Conservation (phyloP, 441 rosid genomes). For the Erodium trifolium region DNA sequence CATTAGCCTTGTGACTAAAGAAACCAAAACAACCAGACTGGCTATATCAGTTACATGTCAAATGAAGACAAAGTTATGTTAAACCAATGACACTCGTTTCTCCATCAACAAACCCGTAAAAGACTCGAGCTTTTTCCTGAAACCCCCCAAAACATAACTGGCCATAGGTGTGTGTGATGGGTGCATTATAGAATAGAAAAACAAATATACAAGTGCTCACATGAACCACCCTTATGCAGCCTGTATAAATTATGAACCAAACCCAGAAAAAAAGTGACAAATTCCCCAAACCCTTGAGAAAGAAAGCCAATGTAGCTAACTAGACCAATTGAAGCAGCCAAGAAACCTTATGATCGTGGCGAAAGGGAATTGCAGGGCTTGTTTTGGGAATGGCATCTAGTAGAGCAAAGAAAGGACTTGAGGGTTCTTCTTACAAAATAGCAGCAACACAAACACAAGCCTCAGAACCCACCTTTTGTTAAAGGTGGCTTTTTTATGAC, state of each 20-base stretch:
- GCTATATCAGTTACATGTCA: background rate
- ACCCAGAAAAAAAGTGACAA: no score
- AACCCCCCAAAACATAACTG: background rate
- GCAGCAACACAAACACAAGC: no score
- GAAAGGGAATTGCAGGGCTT: background rate
- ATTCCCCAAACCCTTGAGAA: background rate
- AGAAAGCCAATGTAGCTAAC: background rate
- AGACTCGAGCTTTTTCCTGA: background rate
- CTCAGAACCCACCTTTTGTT: conserved; percentile 5
- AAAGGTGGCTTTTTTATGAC: conserved; percentile 3
- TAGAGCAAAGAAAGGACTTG: background rate
- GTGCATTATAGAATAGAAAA: no score
- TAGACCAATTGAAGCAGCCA: no score
- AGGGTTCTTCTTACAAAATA: background rate
- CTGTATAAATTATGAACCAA: no score
- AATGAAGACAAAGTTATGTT: background rate
- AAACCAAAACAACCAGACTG: background rate
- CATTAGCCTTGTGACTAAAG: background rate
- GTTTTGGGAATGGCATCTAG: conserved; percentile 3
- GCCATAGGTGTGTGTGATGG: background rate
- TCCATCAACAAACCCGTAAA: background rate
- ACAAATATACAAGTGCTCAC: no score
- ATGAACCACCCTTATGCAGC: no score
- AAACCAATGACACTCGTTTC: no score
- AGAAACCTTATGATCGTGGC: background rate